Base-by-base conservation (phyloP, 2,329 filamentous ascomycete genomes). In the Aspergillus fumigatus region DNA sequence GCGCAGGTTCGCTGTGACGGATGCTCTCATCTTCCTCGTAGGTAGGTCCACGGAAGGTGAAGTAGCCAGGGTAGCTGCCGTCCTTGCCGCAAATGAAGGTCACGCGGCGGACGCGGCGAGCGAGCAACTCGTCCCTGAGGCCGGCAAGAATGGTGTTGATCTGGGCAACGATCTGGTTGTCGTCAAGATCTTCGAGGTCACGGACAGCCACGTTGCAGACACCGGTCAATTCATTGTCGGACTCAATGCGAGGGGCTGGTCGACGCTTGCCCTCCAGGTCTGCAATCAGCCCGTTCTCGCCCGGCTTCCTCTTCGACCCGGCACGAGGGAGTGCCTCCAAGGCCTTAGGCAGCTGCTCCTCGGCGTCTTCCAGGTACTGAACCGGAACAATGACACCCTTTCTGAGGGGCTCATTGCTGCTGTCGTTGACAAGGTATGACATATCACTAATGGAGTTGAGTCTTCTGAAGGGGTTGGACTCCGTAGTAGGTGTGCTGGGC, bases 61-160 rank as follows among this genome's bases (percentile, higher is more conserved):
- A 97, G 84, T 99, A 97, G 50, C 90, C 92, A 23, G 93, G 94
- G 75, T 97, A 96, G 14, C 90, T 91, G 54, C 92, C 94, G 70
- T 99, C 91, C 71, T 88, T 91, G 80, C 94, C 94, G 71, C 92
- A 97, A 74, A 97, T 94, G 79, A 99, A 97, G 51, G 92, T 97
- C 55, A 99, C 79, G 65, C 94, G 90, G 62, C 94, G 92, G 50
- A 99, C 88, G 51, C 88, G 86, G 65, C 89, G 90, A 53, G 87
- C 80, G 26, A 92, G 78, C 25, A 99, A 83, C 67, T 99, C 94
- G 1, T 89, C 84, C 80, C 90, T 93, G 82, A 88, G 87, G 45
- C 90, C 86, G 35, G 88, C 84, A 26, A 99, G 84, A 55, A 97
- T 84, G 29, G 85, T 81, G 38, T 83, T 77, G 67, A 97, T 89